These are phyloP conservation scores for Styphnolobium japonicum DNA, from an alignment of 306 rosid genomes.

Conservation along the genomic window DNA sequence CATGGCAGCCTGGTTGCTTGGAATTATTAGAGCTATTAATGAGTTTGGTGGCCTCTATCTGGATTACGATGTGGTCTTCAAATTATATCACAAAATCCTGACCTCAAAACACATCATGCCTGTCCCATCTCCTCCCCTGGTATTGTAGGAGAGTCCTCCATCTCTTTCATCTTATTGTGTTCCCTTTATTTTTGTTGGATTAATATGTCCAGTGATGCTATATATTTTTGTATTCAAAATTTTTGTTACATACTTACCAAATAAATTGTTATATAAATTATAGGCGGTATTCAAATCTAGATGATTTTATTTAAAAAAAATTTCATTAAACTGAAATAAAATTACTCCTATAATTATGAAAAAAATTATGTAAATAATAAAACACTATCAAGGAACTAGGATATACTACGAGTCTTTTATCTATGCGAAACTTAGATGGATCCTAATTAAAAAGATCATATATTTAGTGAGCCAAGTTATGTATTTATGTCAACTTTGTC, in stretches of 20 bases:
- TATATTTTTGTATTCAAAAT: background rate
- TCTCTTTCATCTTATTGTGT: background rate
- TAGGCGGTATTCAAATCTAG: background rate
- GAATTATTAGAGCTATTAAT: constrained; percentile 31
- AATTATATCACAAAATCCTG: constrained; percentile 29
- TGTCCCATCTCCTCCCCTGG: constrained; percentile 13
- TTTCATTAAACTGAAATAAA: no score
- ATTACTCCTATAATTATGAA: no score
- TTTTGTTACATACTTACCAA: background rate
- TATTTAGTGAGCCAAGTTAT: no score
- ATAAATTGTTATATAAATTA: no score
- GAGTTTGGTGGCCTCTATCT: constrained; percentile 17
- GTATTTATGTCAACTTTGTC: no score
- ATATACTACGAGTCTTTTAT: no score
- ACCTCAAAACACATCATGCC: background rate
- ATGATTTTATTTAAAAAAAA: background rate
- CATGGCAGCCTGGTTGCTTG: constrained; percentile 27
- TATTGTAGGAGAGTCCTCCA: background rate
- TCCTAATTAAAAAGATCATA: no score
- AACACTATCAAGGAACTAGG: no score
- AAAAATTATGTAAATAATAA: no score
- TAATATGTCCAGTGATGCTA: background rate
- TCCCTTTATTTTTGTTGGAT: background rate
- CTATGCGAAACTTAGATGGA: background rate
- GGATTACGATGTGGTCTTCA: background rate